Base-by-base conservation (phyloP, 305 asterid genomes). In the Monarda citriodora region DNA sequence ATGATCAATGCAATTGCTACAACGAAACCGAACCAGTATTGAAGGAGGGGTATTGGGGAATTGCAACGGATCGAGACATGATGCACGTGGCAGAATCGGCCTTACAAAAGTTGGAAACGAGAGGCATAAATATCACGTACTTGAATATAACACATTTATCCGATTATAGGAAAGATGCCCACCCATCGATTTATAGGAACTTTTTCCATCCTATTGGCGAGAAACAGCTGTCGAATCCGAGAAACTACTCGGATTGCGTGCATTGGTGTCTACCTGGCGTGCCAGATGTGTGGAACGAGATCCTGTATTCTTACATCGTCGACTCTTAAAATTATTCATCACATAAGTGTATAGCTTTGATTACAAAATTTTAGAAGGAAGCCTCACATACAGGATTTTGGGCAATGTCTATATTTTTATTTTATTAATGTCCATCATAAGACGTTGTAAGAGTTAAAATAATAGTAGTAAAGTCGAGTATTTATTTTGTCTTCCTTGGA, bases 151-250 rank as follows among this genome's bases (percentile, higher is more conserved):
- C 38, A 34, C 38, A 34, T 34, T 34, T 83, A 17, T 80, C 93
- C 0, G 88, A 74, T 46, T 71, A 73, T n/a, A 78, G 92, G 26
- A 81, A 72, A 53, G 94, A 85, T 54, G 91, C 67, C 2, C 94
- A 85, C 56, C 79, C 85, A 3, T 73, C 94, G 2, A 68, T 85
- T 11, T 77, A 81, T 56, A 74, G 64, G 62, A 67, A 63, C 8
- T 80, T 57, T 31, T 59, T 58, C 60, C 64, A 57, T 7, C 68
- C 79, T 4, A 48, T 58, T 52, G 77, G 73, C 3, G 57, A 65
- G 46, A 75, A 79, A n/a, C 75, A 82, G 25, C 47, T 72, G 6
- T 64, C 65, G 1, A 26, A 73, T 15, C 92, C 88, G 0, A 45
- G 13, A 11, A 65, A 55, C 20, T 73, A 77, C 53, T 52, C 86